Evolutionary conservation across 805 yeast genomes (phyloP).

Genomic region (Candida dajiaensis): DNA sequence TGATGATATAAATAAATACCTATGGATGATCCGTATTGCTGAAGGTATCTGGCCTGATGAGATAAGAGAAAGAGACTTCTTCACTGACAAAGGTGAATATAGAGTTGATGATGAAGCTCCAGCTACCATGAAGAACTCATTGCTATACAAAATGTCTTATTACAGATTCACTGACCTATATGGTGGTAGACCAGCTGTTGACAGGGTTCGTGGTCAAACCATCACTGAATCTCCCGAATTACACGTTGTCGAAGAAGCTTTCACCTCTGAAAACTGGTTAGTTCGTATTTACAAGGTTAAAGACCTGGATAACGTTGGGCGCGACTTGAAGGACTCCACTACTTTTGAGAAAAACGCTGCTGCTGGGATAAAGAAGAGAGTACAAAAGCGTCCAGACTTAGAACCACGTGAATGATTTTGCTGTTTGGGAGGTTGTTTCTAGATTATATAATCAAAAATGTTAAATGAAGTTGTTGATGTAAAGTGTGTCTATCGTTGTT

Average conservation of each 20-base stretch:
- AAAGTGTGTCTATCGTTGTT: no score
- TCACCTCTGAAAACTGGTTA: constrained; percentile 94
- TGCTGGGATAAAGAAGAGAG: constrained; percentile 31
- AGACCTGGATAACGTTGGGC: constrained; percentile 80
- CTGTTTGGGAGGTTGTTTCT: background rate
- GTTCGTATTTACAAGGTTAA: constrained; percentile 92
- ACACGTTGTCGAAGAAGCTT: constrained; percentile 86
- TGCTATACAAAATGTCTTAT: constrained; percentile 93
- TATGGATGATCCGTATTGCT: constrained; percentile 99
- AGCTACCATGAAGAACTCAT: constrained; percentile 76
- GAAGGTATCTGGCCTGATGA: constrained; percentile 99
- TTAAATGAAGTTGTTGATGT: background rate
- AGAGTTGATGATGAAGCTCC: constrained; percentile 80
- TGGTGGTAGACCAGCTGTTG: constrained; percentile 54
- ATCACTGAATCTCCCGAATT: constrained; percentile 56
- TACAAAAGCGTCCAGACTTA: constrained; percentile 46
- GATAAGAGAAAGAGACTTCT: constrained; percentile 76
- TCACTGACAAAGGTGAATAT: constrained; percentile 83
- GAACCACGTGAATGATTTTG: constrained; percentile 31
- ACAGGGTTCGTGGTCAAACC: constrained; percentile 84
- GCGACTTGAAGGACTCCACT: constrained; percentile 60
- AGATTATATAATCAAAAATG: background rate
- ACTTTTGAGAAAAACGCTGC: constrained; percentile 38
- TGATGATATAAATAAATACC: constrained; percentile 91
- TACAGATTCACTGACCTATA: constrained; percentile 75